phyloP scores from a whole-genome alignment of 805 yeast genomes.

The Wickerhamiella australiensis region DNA sequence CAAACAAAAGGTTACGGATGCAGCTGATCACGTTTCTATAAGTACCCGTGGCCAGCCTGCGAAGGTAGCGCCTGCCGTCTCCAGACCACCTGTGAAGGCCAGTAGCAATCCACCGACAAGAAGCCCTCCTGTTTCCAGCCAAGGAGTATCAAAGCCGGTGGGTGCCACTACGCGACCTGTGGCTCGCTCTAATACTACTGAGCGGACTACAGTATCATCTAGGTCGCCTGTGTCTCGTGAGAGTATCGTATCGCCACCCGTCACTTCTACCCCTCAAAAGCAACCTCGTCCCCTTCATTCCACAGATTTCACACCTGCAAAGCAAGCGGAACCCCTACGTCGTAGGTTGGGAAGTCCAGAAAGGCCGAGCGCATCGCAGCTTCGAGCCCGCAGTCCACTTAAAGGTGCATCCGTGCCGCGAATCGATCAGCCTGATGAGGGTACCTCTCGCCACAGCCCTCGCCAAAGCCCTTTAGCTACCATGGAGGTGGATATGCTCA shows the following conservation, averaged over 20 bases:
- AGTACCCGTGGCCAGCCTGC: constrained; percentile 26
- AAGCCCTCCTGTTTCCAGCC: too few species aligned
- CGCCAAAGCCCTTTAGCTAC: constrained; percentile 4
- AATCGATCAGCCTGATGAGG: background rate
- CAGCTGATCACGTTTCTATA: constrained; percentile 44
- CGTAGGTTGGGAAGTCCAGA: constrained; percentile 21
- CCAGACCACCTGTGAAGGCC: too few species aligned
- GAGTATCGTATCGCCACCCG: background rate
- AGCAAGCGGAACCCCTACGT: constrained; percentile 16
- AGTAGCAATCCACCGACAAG: too few species aligned
- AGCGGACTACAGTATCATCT: background rate
- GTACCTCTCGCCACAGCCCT: constrained; percentile 1
- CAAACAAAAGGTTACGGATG: constrained; percentile 52
- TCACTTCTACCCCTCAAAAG: constrained; percentile 2
- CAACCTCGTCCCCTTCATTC: constrained; percentile 6
- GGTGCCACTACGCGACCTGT: constrained; percentile 12
- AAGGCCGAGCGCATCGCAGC: background rate
- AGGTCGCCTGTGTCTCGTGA: background rate
- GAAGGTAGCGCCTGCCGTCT: too few species aligned
- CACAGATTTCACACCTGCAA: constrained; percentile 23
- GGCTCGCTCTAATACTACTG: constrained; percentile 12
- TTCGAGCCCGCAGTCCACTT: constrained; percentile 1
- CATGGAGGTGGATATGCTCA: constrained; percentile 1
- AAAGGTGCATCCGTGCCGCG: background rate
- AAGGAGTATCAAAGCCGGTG: constrained; percentile 13